Evolutionary conservation across 805 yeast species (phyloP), one percentile per base, ranked within the genome.

Genomic region (Sugiyamaella qingdaonensis): DNA sequence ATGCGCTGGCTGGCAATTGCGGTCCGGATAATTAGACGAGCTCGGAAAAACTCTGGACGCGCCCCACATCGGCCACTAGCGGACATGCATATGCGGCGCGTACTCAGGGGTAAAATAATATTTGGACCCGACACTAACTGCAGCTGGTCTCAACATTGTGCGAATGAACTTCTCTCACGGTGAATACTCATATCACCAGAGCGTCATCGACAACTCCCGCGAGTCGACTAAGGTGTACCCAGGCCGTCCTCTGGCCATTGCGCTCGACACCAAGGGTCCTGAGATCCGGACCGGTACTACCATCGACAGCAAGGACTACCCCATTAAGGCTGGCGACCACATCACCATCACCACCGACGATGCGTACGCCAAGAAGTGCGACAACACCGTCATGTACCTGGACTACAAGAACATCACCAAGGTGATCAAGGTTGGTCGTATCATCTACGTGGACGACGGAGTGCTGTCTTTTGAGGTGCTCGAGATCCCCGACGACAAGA

Each of bases 131-230:
- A 34, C 18, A 4, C 48, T 13, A 50, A 45, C 47, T 11, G 19
- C 24, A 63, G 97, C 97, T 58, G 99, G 99, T 70, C 81, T 94
- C 65, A 94, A 92, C 83, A 88, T 94, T 71, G 98, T 89, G 52
- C 87, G 99, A 73, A 90, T 94, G 97, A 94, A 94, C 85, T 94
- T 94, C 79, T 88, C 97, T 62, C 99, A 94, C 79, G 99, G 99
- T 67, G 82, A 96, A 49, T 85, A 94, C 78, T 97, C 91, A 68
- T 94, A 94, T 84, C 99, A 94, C 77, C 97, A 91, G 77, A 77
- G 88, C 58, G 99, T 94, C 67, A 78, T 94, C 73, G 97, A 92
- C 81, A 92, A 94, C 70, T 89, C 97, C 65, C 86, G 95, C 77
- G 84, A 89, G 75, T 90, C 97, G 60, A 97, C 88, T 76, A 84